Evolutionary conservation across 106 monocot genomes (phyloP).

Genomic region (Dioscorea zingiberensis): DNA sequence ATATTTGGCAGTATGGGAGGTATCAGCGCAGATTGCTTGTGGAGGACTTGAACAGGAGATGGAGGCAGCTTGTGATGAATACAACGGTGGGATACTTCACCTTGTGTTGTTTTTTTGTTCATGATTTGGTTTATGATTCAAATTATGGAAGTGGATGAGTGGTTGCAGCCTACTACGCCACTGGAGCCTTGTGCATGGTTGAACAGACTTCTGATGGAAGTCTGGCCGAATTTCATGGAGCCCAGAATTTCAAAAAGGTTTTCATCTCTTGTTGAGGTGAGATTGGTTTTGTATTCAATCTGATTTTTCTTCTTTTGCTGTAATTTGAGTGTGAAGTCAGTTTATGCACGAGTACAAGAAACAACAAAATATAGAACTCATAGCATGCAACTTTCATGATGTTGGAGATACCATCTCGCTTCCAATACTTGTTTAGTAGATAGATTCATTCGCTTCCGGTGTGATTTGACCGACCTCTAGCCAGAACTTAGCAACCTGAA

Average conservation of each 20-base stretch:
- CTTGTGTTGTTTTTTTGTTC: neutral
- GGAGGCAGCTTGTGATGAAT: slow-evolving; percentile 74
- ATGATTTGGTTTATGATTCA: neutral
- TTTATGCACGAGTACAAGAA: too few species aligned
- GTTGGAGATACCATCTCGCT: too few species aligned
- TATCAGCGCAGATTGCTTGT: slow-evolving; percentile 58
- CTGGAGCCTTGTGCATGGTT: slow-evolving; percentile 84
- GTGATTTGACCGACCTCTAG: too few species aligned
- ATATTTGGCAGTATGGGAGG: slow-evolving; percentile 57
- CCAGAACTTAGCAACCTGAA: too few species aligned
- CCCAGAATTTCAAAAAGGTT: slow-evolving; percentile 68
- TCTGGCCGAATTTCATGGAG: slow-evolving; percentile 96
- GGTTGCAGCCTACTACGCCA: slow-evolving; percentile 65
- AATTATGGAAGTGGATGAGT: too few species aligned
- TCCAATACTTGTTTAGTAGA: too few species aligned
- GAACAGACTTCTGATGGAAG: slow-evolving; percentile 77
- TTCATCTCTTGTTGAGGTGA: slow-evolving; percentile 80
- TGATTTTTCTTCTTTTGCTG: too few species aligned
- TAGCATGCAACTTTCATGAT: too few species aligned
- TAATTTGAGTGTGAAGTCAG: too few species aligned
- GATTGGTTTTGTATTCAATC: neutral
- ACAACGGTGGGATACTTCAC: slow-evolving; percentile 37
- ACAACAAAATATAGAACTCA: too few species aligned
- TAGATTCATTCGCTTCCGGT: too few species aligned
- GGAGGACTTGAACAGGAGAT: slow-evolving; percentile 71